phyloP scores from a whole-genome alignment of 2,329 filamentous ascomycete species.

The Arachnopeziza araneosa region DNA sequence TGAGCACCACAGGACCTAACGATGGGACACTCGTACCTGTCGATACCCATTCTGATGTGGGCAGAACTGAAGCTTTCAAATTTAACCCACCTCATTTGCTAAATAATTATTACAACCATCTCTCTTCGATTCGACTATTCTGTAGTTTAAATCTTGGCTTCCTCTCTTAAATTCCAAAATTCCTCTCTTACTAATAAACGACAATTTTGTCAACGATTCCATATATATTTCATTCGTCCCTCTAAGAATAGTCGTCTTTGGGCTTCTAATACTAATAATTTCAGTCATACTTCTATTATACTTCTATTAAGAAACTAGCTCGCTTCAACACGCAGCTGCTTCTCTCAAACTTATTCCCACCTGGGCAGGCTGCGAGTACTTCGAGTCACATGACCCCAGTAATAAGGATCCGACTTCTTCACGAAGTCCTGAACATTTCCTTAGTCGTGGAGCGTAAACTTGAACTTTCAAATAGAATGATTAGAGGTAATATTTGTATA shows the following conservation, averaged over 20 bases:
- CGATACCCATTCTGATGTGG: background rate
- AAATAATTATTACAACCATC: background rate
- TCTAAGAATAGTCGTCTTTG: background rate
- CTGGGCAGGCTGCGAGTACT: background rate
- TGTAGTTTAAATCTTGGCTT: background rate
- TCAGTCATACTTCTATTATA: slow-evolving; percentile 12
- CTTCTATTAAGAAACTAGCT: too few species aligned
- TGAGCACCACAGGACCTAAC: background rate
- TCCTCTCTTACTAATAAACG: background rate
- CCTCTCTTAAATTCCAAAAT: background rate
- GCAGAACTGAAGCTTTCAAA: background rate
- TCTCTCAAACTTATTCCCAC: background rate
- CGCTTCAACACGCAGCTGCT: slow-evolving; percentile 1
- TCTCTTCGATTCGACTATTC: background rate
- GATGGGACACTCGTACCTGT: background rate
- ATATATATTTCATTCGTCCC: background rate
- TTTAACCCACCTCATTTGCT: background rate
- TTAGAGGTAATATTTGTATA: background rate
- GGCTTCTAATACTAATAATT: slow-evolving; percentile 2
- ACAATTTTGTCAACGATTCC: background rate
- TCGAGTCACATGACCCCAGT: background rate
- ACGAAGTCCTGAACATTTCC: slow-evolving; percentile 22
- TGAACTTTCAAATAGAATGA: background rate
- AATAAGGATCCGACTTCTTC: slow-evolving; percentile 14
- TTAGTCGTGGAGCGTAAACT: slow-evolving; percentile 25